Conservation (phyloP, 2,329 filamentous ascomycete genomes). For the Acrocalymma vagum region DNA sequence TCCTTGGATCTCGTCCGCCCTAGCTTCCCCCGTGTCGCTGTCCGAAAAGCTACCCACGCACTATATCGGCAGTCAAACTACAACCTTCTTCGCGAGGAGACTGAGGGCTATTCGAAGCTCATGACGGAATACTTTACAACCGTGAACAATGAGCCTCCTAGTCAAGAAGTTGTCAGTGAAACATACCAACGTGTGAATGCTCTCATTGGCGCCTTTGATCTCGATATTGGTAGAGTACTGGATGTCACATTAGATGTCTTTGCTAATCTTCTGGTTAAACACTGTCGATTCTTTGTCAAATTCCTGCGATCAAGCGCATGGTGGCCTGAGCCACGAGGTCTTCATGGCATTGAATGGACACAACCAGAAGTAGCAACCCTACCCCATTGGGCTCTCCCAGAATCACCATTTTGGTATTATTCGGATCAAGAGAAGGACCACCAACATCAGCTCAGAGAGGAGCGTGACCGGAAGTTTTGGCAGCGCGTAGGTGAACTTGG, state of each 20-base stretch:
- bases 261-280: constrained; percentile 90
- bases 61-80: constrained; percentile 97
- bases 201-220: constrained; percentile 94
- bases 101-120: constrained; percentile 95
- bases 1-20: constrained; percentile 81
- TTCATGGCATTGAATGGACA: constrained; percentile 57
- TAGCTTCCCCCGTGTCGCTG: constrained; percentile 84
- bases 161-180: constrained; percentile 78
- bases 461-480: constrained; percentile 84
- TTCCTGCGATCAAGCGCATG: constrained; percentile 91
- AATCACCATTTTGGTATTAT: constrained; percentile 68
- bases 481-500: constrained; percentile 71
- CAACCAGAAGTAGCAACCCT: constrained; percentile 69
- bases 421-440: constrained; percentile 74
- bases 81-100: constrained; percentile 93
- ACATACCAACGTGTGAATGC: constrained; percentile 93
- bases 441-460: constrained; percentile 64
- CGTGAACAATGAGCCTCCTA: constrained; percentile 76
- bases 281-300: constrained; percentile 93
- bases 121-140: constrained; percentile 95
- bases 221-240: constrained; percentile 92
- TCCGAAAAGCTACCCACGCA: constrained; percentile 90
- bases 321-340: constrained; percentile 80
- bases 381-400: constrained; percentile 86
- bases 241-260: constrained; percentile 96